Conservation (phyloP, 371 early-diverging fungal species). For the Mortierella sp. region DNA sequence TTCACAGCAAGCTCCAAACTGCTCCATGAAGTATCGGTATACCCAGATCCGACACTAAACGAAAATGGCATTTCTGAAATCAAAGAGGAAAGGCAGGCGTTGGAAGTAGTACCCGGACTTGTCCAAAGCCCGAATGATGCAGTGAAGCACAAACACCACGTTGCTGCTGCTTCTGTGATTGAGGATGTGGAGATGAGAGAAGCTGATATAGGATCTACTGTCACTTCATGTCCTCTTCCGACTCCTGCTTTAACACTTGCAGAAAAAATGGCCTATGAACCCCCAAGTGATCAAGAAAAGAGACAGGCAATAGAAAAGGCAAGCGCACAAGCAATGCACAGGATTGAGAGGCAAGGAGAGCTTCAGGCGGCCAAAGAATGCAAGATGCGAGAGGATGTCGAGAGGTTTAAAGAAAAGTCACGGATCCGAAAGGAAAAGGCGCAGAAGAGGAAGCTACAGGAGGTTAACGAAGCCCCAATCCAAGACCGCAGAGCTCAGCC, state of each 20-base stretch:
- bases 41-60: background rate
- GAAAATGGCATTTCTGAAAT: background rate
- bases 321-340: constrained; percentile 18
- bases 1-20: constrained; percentile 6
- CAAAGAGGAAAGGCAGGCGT: background rate
- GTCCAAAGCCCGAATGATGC: background rate
- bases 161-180: too few relatives aligned
- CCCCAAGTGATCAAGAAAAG: constrained; percentile 31
- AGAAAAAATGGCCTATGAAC: constrained; percentile 17
- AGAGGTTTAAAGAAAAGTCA: constrained; percentile 35
- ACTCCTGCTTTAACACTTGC: constrained; percentile 15
- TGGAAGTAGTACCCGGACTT: background rate
- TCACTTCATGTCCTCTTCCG: background rate
- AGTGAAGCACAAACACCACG: background rate
- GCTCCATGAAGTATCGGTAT: constrained; percentile 1
- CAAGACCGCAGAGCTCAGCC: constrained; percentile 54
- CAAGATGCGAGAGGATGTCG: constrained; percentile 27
- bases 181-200: constrained; percentile 7
- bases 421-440: constrained; percentile 34
- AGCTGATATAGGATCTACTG: background rate
- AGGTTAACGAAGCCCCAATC: constrained; percentile 22
- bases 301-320: constrained; percentile 21
- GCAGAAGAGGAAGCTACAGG: constrained; percentile 32
- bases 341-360: constrained; percentile 21
- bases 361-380: constrained; percentile 26